phyloP scores from a whole-genome alignment of 345 rosid genomes.

The Triadica sebifera region DNA sequence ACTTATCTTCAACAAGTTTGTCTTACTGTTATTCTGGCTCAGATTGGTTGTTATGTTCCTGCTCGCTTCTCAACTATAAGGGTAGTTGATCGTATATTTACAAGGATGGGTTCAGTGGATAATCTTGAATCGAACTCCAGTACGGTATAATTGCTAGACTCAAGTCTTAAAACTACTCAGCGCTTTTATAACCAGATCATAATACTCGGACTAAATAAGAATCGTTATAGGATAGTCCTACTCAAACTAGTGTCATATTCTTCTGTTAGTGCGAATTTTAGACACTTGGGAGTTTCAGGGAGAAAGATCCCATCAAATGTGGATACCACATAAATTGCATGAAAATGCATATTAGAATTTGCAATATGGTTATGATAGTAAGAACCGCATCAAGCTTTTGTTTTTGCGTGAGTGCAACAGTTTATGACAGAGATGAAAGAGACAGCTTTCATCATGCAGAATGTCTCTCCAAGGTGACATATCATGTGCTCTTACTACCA shows the following conservation, averaged over 20 bases:
- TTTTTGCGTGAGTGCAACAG: slow-evolving; percentile 40
- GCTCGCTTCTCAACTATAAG: slow-evolving; percentile 81
- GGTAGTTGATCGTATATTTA: slow-evolving; percentile 85
- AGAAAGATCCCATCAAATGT: neutral
- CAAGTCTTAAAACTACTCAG: neutral
- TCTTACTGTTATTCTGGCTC: slow-evolving; percentile 87
- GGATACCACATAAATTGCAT: neutral
- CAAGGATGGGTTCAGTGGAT: slow-evolving; percentile 92
- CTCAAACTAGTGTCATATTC: neutral
- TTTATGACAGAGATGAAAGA: slow-evolving; percentile 99
- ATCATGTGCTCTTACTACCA: slow-evolving; percentile 13
- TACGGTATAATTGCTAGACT: slow-evolving; percentile 49
- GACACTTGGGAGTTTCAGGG: neutral
- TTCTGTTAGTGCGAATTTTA: neutral
- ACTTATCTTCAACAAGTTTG: slow-evolving; percentile 98
- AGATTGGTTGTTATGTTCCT: slow-evolving; percentile 94
- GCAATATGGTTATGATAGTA: slow-evolving; percentile 5
- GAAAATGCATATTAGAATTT: neutral
- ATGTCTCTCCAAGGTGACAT: slow-evolving; percentile 66
- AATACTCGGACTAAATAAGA: neutral
- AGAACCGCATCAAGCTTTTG: neutral
- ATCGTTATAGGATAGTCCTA: neutral
- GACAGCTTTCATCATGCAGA: slow-evolving; percentile 96
- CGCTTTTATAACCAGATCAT: neutral
- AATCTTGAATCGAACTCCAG: slow-evolving; percentile 91